Percentiles rank a stretch among this genome's conserved stretches.
These are phyloP conservation scores for Trichoderma orchidacearum DNA, from an alignment of 495 filamentous ascomycete genomes.

Conservation along the genomic window DNA sequence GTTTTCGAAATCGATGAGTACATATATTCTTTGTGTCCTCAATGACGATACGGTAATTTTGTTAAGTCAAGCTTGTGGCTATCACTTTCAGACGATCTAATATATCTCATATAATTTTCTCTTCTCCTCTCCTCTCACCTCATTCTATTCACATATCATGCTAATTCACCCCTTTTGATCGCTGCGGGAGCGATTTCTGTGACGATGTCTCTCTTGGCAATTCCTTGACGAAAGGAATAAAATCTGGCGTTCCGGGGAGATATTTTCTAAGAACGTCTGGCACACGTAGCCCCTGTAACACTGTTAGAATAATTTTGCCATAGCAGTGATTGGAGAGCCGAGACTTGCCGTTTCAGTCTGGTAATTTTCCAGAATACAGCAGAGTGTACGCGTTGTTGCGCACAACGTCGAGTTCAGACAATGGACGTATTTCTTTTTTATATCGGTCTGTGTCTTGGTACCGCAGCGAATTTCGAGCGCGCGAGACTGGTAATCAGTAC, in stretches of 20 bases:
- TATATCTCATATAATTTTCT: neutral
- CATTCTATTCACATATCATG: neutral
- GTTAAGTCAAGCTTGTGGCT: no score
- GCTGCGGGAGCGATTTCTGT: neutral
- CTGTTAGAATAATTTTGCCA: neutral
- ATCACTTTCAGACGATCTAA: neutral
- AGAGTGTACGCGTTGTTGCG: slow-evolving; percentile 86
- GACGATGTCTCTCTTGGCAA: slow-evolving; percentile 2
- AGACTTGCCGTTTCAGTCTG: slow-evolving; percentile 68
- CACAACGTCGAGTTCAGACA: slow-evolving; percentile 84
- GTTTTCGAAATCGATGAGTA: no score
- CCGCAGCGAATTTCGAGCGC: slow-evolving; percentile 80
- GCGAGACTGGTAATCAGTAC: slow-evolving; percentile 86
- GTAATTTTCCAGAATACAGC: slow-evolving; percentile 93
- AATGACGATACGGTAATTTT: no score
- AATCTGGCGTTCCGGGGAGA: slow-evolving; percentile 76
- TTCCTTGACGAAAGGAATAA: slow-evolving; percentile 72
- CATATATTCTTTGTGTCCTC: no score
- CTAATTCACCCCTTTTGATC: neutral
- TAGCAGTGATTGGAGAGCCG: no score
- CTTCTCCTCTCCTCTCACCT: neutral
- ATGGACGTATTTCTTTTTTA: slow-evolving; percentile 87
- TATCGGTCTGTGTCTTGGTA: slow-evolving; percentile 61
- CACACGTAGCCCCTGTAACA: slow-evolving; percentile 58
- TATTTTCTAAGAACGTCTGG: slow-evolving; percentile 85